Evolutionary conservation across 768 basidiomycete species (phyloP).

Genomic region (Lyophyllum atratum): DNA sequence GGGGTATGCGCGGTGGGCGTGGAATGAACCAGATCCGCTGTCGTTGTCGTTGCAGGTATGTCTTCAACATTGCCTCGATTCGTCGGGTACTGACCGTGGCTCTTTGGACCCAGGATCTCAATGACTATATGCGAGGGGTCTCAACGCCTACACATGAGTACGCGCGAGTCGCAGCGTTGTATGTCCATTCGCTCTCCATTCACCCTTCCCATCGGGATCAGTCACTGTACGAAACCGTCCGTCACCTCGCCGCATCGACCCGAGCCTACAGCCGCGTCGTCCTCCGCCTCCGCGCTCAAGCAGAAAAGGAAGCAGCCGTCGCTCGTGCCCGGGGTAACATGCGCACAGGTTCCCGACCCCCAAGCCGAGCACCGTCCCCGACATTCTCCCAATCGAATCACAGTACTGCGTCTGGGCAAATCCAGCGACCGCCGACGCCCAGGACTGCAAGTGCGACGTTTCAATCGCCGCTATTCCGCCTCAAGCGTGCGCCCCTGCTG

Average conservation of each 20-base stretch:
- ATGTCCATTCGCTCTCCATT: conserved; percentile 50
- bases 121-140: conserved; percentile 79
- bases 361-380: conserved; percentile 72
- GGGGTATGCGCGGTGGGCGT: conserved; percentile 72
- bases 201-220: conserved; percentile 46
- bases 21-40: conserved; percentile 62
- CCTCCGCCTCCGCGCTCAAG: conserved; percentile 75
- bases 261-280: conserved; percentile 82
- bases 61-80: conserved; percentile 8
- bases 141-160: conserved; percentile 77
- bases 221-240: conserved; percentile 42
- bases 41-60: conserved; percentile 62
- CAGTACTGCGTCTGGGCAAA: conserved; percentile 20
- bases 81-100: not conserved
- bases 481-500: conserved; percentile 73
- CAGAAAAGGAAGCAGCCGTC: conserved; percentile 54
- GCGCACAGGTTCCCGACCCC: conserved; percentile 38
- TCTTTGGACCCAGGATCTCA: conserved; percentile 59
- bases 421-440: conserved; percentile 3
- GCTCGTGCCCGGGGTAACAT: conserved; percentile 20
- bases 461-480: conserved; percentile 70
- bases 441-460: conserved; percentile 32
- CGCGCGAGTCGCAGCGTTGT: conserved; percentile 55
- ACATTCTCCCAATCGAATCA: conserved; percentile 50
- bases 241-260: conserved; percentile 57